Conservation (phyloP, 1,284 basidiomycete genomes). For the Fomitopsis betulina region DNA sequence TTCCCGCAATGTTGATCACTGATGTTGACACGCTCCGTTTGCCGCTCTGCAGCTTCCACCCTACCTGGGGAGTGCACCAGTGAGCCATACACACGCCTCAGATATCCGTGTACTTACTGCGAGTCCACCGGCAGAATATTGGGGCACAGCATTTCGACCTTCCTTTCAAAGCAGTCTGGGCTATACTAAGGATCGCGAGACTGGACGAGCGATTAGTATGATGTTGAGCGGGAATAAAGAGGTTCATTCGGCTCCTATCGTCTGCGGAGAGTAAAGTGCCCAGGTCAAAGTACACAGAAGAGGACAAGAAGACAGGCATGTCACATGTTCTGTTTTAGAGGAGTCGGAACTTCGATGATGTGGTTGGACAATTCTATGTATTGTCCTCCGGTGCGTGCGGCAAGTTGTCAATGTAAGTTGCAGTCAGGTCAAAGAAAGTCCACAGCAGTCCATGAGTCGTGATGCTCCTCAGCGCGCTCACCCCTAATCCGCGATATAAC, state of each 20-base stretch:
- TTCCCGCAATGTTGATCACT: neutral
- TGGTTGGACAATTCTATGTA: slow-evolving; percentile 5
- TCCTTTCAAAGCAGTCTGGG: neutral
- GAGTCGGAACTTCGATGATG: neutral
- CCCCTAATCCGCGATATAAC: slow-evolving; percentile 83
- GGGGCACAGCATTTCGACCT: neutral
- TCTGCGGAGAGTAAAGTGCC: too few species aligned
- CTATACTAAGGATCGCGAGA: neutral
- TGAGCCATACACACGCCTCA: neutral
- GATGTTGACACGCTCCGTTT: neutral
- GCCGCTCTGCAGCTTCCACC: neutral
- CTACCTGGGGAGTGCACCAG: neutral
- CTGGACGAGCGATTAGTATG: too few species aligned
- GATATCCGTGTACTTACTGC: neutral
- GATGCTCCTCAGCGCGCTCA: slow-evolving; percentile 77
- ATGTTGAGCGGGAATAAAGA: too few species aligned
- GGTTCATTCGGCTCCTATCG: too few species aligned
- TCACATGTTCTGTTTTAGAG: too few species aligned
- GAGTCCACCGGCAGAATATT: neutral
- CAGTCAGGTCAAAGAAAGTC: slow-evolving; percentile 78
- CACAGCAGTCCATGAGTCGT: slow-evolving; percentile 81
- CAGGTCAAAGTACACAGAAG: too few species aligned
- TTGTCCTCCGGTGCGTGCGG: slow-evolving; percentile 27
- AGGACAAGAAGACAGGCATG: too few species aligned
- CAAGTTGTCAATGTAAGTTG: slow-evolving; percentile 70